These are phyloP conservation scores for Geranomyces michiganensis DNA, from an alignment of 192 early-diverging fungal genomes.

Conservation along the genomic window DNA sequence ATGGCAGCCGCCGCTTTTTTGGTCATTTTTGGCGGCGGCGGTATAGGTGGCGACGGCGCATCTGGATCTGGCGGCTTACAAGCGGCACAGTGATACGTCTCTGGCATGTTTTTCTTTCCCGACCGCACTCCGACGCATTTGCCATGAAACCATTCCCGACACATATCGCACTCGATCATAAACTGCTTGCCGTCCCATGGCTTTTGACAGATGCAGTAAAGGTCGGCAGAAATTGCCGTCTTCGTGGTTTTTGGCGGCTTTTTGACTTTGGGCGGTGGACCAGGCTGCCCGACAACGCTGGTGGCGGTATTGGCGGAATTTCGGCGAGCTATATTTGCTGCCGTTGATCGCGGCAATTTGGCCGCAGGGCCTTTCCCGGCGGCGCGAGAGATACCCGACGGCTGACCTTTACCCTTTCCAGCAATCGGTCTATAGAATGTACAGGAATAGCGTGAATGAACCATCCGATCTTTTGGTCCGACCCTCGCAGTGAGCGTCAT, in stretches of 20 bases:
- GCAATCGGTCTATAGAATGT: no score
- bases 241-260: slow-evolving; percentile 13
- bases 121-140: slow-evolving; percentile 31
- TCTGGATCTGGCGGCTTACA: background rate
- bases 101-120: background rate
- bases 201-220: slow-evolving; percentile 38
- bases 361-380: no score
- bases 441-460: no score
- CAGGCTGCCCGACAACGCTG: background rate
- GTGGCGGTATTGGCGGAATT: background rate
- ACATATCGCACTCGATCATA: slow-evolving; percentile 38
- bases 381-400: background rate
- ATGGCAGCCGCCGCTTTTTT: slow-evolving; percentile 1
- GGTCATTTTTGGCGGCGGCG: background rate
- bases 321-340: no score
- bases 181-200: slow-evolving; percentile 33
- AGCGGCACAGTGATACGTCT: slow-evolving; percentile 18
- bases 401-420: slow-evolving; percentile 4
- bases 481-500: no score
- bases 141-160: slow-evolving; percentile 43
- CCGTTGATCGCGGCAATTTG: no score
- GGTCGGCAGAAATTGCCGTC: background rate
- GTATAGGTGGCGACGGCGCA: background rate
- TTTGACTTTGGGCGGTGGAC: background rate
- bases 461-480: no score